Evolutionary conservation across 805 yeast species (phyloP).

Genomic region (Nakazawaea molendinolei): DNA sequence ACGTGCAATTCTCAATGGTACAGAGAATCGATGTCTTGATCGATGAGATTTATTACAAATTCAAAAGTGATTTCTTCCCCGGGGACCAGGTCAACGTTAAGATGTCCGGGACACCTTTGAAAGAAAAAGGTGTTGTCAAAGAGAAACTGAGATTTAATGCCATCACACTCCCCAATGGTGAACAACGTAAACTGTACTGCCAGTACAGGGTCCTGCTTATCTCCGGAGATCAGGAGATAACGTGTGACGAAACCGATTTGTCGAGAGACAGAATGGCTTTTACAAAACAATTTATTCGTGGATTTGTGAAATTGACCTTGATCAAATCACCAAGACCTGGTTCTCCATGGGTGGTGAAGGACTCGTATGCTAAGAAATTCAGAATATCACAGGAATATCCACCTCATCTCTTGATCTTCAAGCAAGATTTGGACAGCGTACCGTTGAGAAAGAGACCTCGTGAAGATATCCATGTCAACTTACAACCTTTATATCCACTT

Average conservation of each 20-base stretch:
- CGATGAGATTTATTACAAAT: constrained; percentile 73
- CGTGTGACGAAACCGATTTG: constrained; percentile 68
- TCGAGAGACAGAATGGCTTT: constrained; percentile 79
- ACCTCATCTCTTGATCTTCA: constrained; percentile 32
- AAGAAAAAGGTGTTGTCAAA: constrained; percentile 55
- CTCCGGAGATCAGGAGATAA: constrained; percentile 43
- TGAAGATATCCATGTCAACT: constrained; percentile 8
- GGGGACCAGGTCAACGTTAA: constrained; percentile 77
- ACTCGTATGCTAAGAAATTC: constrained; percentile 63
- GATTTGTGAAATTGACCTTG: constrained; percentile 77
- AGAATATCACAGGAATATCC: constrained; percentile 60
- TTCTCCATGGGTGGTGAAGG: constrained; percentile 93
- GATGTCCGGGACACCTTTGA: constrained; percentile 31
- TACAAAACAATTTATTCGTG: constrained; percentile 84
- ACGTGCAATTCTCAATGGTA: constrained; percentile 72
- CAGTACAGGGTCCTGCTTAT: constrained; percentile 64
- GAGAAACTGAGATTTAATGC: constrained; percentile 80
- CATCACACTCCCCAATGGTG: constrained; percentile 29
- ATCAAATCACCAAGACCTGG: constrained; percentile 78
- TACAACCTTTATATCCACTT: constrained; percentile 11
- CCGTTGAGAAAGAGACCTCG: constrained; percentile 9
- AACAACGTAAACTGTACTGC: constrained; percentile 37
- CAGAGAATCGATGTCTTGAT: constrained; percentile 82
- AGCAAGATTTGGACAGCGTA: constrained; percentile 16
- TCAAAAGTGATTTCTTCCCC: constrained; percentile 82